phyloP scores from a whole-genome alignment of 1,139 yeast species.

The Pichia sp. region DNA sequence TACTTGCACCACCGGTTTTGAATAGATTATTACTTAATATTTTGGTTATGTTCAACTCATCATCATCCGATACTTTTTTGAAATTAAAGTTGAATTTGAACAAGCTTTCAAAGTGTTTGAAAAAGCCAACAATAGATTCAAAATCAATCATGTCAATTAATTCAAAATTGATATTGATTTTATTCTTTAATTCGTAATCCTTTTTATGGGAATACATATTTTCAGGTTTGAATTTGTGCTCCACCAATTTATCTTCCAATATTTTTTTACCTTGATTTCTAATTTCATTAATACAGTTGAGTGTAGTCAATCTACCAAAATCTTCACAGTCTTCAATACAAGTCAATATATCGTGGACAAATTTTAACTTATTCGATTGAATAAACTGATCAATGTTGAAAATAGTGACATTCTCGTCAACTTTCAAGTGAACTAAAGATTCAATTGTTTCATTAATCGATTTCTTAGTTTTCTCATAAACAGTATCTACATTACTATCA shows the following conservation, averaged over 20 bases:
- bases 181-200: constrained; percentile 49
- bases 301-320: constrained; percentile 55
- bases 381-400: constrained; percentile 68
- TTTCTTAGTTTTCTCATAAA: constrained; percentile 53
- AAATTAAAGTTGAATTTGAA: constrained; percentile 5
- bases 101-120: constrained; percentile 3
- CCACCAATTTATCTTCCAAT: constrained; percentile 46
- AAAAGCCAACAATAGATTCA: constrained; percentile 20
- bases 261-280: constrained; percentile 52
- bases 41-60: constrained; percentile 5
- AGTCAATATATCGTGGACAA: constrained; percentile 55
- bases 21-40: constrained; percentile 14
- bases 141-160: constrained; percentile 64
- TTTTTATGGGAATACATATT: constrained; percentile 76
- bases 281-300: constrained; percentile 52
- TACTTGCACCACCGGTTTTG: constrained; percentile 21
- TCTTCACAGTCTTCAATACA: constrained; percentile 62
- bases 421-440: constrained; percentile 28
- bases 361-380: constrained; percentile 54
- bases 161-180: constrained; percentile 51
- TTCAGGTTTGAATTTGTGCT: constrained; percentile 61
- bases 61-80: not conserved
- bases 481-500: constrained; percentile 50
- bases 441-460: constrained; percentile 45
- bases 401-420: constrained; percentile 49